Percentiles rank a stretch among this genome's conserved stretches.
phyloP scores from a whole-genome alignment of 805 yeast genomes.

The Yamadazyma kitorensis region DNA sequence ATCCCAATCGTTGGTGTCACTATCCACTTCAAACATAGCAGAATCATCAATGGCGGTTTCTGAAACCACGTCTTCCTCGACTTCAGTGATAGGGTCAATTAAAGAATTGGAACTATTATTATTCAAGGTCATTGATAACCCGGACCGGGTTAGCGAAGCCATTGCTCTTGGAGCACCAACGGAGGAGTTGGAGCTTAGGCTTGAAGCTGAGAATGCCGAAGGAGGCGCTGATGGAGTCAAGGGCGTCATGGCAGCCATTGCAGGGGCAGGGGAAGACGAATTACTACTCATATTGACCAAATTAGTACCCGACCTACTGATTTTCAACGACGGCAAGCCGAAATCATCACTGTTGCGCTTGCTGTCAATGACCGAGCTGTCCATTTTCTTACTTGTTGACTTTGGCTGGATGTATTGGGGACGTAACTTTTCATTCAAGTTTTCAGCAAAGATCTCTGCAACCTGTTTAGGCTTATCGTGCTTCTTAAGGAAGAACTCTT shows the following conservation, averaged over 20 bases:
- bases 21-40: slow-evolving; percentile 5
- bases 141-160: slow-evolving; percentile 8
- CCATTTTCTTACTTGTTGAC: slow-evolving; percentile 32
- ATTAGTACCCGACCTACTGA: slow-evolving; percentile 29
- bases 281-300: slow-evolving; percentile 13
- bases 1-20: slow-evolving; percentile 19
- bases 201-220: background rate
- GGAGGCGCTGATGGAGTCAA: no score
- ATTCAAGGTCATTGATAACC: slow-evolving; percentile 16
- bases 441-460: slow-evolving; percentile 18
- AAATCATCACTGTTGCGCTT: slow-evolving; percentile 27
- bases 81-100: slow-evolving; percentile 21
- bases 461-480: background rate
- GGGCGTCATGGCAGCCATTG: no score
- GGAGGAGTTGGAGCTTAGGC: no score
- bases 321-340: slow-evolving; percentile 35
- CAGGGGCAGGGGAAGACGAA: slow-evolving; percentile 3
- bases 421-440: slow-evolving; percentile 21
- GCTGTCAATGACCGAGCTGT: slow-evolving; percentile 35
- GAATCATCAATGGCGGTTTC: background rate
- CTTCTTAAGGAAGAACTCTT: slow-evolving; percentile 13
- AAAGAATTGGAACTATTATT: slow-evolving; percentile 31
- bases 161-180: slow-evolving; percentile 4
- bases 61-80: slow-evolving; percentile 17
- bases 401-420: slow-evolving; percentile 45